A percentile compares a stretch with the other conserved stretches of the same genome.
Evolutionary conservation across 257 asterid species (phyloP).

Genomic region (Solanum chmielewskii): DNA sequence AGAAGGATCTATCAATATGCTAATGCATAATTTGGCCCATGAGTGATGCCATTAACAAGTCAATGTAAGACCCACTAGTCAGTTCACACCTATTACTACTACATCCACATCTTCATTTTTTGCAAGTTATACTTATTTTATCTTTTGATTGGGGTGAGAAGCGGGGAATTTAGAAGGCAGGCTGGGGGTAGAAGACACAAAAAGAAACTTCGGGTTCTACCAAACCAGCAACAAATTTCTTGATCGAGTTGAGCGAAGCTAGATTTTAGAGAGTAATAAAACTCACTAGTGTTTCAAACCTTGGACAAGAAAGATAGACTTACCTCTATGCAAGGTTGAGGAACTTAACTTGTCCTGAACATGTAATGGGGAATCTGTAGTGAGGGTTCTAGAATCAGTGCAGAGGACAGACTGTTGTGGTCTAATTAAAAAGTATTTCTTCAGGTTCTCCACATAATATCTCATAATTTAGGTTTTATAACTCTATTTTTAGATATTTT

Average conservation of each 20-base stretch:
- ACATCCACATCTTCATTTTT: background rate
- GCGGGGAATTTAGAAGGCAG: background rate
- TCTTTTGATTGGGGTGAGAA: background rate
- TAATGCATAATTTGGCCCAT: background rate
- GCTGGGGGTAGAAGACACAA: background rate
- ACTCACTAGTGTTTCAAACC: background rate
- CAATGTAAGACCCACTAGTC: background rate
- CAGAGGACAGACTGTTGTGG: background rate
- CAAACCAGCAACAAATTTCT: background rate
- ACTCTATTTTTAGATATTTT: background rate
- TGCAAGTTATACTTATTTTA: background rate
- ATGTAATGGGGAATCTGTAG: background rate
- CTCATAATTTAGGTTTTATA: background rate
- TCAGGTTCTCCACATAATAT: background rate
- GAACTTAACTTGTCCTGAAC: background rate
- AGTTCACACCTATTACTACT: background rate
- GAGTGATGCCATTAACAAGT: background rate
- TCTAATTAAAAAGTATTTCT: background rate
- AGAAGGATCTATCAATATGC: constrained; percentile 7
- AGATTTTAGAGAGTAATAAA: background rate
- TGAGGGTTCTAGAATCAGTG: background rate
- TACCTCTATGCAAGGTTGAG: background rate
- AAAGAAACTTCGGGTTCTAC: background rate
- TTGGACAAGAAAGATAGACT: background rate
- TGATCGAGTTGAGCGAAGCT: background rate